Conservation (phyloP, 225 moss, liverwort and hornwort species). For the Pleurozium schreberi region DNA sequence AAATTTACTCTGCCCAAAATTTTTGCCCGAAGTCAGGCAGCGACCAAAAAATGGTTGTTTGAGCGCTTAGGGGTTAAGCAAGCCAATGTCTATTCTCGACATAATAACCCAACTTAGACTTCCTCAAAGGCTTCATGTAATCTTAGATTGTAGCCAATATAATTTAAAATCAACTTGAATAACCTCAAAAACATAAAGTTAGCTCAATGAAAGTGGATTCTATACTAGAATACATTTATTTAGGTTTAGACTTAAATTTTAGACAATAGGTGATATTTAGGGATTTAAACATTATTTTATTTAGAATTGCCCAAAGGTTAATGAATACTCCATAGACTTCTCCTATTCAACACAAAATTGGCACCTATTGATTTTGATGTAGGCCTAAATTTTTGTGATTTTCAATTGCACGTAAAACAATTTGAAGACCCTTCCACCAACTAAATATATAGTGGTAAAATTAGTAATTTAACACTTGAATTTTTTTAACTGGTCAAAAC, state of each 20-base stretch:
- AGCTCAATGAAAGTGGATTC: background rate
- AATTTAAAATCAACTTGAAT: background rate
- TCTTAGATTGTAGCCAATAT: background rate
- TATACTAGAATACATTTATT: background rate
- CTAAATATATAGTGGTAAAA: background rate
- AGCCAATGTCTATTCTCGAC: background rate
- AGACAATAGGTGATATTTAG: background rate
- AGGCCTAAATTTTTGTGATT: background rate
- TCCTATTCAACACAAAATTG: background rate
- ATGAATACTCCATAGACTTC: background rate
- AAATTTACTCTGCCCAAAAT: no score
- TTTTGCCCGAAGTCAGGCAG: no score
- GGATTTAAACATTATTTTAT: accelerated
- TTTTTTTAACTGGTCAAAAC: no score
- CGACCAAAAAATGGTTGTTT: no score
- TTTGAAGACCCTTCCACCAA: background rate
- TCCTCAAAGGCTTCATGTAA: accelerated
- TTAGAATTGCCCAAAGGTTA: background rate
- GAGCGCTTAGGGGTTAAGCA: no score
- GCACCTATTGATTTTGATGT: background rate
- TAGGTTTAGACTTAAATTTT: background rate
- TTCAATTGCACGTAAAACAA: background rate
- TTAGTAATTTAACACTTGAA: no score
- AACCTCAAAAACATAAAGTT: background rate
- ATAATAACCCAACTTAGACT: background rate